phyloP scores from a whole-genome alignment of 202 grass and related monocot genomes.

The Carex sylvatica region DNA sequence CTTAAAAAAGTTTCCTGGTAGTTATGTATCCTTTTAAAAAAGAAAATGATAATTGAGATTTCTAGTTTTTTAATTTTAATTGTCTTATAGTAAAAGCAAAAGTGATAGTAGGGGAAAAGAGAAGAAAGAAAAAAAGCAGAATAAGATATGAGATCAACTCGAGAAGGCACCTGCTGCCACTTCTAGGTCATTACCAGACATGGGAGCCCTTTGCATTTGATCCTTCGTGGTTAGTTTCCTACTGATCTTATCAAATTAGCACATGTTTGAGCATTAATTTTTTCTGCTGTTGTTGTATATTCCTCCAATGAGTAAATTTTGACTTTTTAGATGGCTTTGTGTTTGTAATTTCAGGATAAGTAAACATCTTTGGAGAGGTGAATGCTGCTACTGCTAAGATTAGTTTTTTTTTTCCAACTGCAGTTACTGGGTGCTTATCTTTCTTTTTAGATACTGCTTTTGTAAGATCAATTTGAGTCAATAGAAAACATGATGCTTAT shows the following conservation, averaged over 20 bases:
- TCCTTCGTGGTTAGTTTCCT: not conserved
- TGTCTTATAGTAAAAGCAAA: slow-evolving; percentile 34
- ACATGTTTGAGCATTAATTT: not conserved
- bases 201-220: slow-evolving; percentile 92
- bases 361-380: not conserved
- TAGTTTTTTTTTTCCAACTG: slow-evolving; percentile 7
- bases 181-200: slow-evolving; percentile 38
- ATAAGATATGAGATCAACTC: slow-evolving; percentile 44
- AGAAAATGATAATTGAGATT: not conserved
- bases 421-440: not conserved
- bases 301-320: not conserved
- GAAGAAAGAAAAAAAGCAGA: slow-evolving; percentile 65
- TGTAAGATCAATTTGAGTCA: not conserved
- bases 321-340: not conserved
- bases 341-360: slow-evolving; percentile 7
- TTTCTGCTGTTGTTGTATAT: not conserved
- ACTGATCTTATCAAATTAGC: not conserved
- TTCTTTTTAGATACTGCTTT: not conserved
- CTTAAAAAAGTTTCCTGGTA: not conserved
- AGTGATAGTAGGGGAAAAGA: slow-evolving; percentile 40
- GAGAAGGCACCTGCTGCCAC: slow-evolving; percentile 16
- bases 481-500: not conserved
- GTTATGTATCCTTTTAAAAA: not conserved
- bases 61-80: not conserved
- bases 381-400: not conserved